These are phyloP conservation scores for Rhododendron ferrugineum DNA, from an alignment of 148 eudicot species.

Conservation along the genomic window DNA sequence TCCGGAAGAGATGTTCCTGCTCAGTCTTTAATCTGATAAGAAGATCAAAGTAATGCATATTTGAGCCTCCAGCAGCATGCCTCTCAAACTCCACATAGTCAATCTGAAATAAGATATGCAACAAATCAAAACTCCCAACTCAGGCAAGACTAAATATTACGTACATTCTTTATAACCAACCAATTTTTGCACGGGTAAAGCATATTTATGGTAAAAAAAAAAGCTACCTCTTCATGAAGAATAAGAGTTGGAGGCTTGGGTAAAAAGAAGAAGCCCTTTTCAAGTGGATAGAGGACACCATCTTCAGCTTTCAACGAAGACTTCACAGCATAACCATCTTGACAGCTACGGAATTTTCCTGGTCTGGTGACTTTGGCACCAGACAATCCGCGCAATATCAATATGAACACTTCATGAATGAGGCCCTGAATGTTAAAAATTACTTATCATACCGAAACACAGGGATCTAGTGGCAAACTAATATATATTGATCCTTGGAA, in stretches of 20 bases:
- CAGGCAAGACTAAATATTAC: neutral
- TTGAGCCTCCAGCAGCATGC: slow-evolving; percentile 94
- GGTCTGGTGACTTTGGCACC: slow-evolving; percentile 92
- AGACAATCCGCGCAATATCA: slow-evolving; percentile 84
- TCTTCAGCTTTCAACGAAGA: slow-evolving; percentile 98
- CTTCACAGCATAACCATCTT: slow-evolving; percentile 93
- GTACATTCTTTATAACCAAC: neutral
- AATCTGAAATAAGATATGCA: slow-evolving; percentile 39
- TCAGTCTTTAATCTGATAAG: slow-evolving; percentile 79
- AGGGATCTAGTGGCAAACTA: neutral
- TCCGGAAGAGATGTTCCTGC: slow-evolving; percentile 92
- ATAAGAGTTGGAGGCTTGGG: slow-evolving; percentile 99
- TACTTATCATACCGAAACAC: neutral
- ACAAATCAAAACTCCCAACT: neutral
- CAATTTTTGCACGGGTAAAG: neutral
- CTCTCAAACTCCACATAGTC: slow-evolving; percentile 96
- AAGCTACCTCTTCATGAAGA: slow-evolving; percentile 83
- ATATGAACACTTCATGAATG: slow-evolving; percentile 84
- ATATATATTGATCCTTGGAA: neutral
- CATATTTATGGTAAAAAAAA: neutral
- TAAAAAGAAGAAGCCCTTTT: slow-evolving; percentile 93
- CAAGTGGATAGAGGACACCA: slow-evolving; percentile 91
- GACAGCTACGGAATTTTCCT: slow-evolving; percentile 91
- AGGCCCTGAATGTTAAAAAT: slow-evolving; percentile 54
- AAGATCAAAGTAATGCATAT: slow-evolving; percentile 97